Base-by-base conservation (phyloP, 768 basidiomycete species). In the Mycena amicta region DNA sequence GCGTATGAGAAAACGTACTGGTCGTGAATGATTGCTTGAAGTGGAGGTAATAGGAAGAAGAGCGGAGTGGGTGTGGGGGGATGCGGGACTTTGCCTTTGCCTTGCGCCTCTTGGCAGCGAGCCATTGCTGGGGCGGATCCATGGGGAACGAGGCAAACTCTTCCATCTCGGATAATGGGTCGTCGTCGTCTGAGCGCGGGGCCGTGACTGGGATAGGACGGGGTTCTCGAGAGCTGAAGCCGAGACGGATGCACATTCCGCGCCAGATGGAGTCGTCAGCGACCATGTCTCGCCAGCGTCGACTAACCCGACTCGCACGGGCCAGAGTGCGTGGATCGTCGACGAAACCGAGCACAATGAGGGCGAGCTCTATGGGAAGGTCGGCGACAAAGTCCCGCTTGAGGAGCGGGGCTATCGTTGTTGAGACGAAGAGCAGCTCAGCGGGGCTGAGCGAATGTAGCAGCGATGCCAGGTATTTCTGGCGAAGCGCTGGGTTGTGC, bases 181-280 rank as follows among this genome's bases (percentile, higher is more conserved):
- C 74, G 22, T 74, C 71, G 16, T 75, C 73, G 50, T 68, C 66
- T 23, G 29, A 18, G 5, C 41, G 25, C 29, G n/a, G n/a, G n/a
- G n/a, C n/a, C 16, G 30, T 37, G 46, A 47, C 43, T 29, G 43
- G 47, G 39, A 26, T 47, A 45, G 6, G 26, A 56, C 29, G 68
- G 55, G 28, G 65, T 64, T 49, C 68, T 67, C 37, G 60, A 60
- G 53, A 75, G 69, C 54, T 68, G 66, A 63, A 86, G 90, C 5
- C 80, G 80, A 68, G 86, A 82, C 18, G 66, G 12, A 75, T 71
- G 67, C 89, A 93, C 84, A 96, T 84, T 12, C 78, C 66, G 71
- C 84, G 86, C 95, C 95, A 98, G 12, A 92, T 77, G 61, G 77
- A 80, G 62, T 95, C 92, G 66, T 94, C 93, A 45, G 79, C 73